A percentile compares a stretch with the other conserved stretches of the same genome.
Conservation (phyloP, 140 eudicot species). For the Oenanthe javanica region DNA sequence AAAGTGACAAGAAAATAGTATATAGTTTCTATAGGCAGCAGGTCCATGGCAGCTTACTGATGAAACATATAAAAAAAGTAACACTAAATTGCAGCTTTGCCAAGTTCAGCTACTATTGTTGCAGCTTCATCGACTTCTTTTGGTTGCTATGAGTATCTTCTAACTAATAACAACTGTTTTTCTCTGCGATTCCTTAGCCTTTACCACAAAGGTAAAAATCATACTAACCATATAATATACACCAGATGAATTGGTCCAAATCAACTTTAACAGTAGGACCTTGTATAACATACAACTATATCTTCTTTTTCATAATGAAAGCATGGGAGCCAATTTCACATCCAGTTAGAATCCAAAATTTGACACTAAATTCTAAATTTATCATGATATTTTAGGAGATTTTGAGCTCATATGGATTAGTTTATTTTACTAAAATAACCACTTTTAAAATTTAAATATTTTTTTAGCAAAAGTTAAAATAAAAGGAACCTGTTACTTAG, state of each 20-base stretch:
- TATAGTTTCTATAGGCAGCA: neutral
- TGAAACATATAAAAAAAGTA: neutral
- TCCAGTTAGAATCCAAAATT: neutral
- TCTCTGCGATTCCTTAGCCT: neutral
- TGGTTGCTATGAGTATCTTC: neutral
- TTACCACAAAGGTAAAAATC: neutral
- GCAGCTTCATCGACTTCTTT: neutral
- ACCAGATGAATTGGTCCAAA: neutral
- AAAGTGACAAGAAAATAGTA: neutral
- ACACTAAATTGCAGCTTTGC: neutral
- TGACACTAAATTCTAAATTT: neutral
- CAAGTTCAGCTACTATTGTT: neutral
- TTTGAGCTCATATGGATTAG: neutral
- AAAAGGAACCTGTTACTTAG: neutral
- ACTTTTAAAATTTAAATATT: too few species aligned
- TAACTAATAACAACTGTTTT: neutral
- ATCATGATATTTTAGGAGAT: neutral
- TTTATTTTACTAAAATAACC: neutral
- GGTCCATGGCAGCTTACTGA: neutral
- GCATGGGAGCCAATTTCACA: neutral
- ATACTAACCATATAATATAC: neutral
- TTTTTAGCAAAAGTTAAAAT: neutral
- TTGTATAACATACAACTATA: neutral
- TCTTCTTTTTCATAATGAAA: neutral
- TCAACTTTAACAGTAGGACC: conserved; percentile 5